Evolutionary conservation across 169 alveolate species (phyloP), one percentile per base, ranked within the genome.

Genomic region (Eimeria tenella): DNA sequence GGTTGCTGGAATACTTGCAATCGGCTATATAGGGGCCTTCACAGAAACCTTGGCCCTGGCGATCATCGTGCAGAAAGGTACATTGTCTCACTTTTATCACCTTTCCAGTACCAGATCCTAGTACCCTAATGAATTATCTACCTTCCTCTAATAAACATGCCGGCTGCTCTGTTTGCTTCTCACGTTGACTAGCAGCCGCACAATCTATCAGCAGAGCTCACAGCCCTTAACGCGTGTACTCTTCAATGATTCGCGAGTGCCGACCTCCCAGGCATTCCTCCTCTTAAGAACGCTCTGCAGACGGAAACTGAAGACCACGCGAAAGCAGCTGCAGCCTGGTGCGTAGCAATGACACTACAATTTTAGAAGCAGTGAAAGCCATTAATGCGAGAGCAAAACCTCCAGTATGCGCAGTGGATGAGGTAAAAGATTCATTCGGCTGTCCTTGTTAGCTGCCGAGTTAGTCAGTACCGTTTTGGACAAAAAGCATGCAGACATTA

Each of bases 1-100:
- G 93, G 97, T 98, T 62, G 99, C 99, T 25, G 99, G 99, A n/a
- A 98, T 98, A 74, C 97, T 98, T 97, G 98, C 99, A 10, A 95
- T 98, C 49, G 99, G 99, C 13, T 98, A 97, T 94, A 97, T 98
- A 49, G 97, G 98, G 17, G 99, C 99, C 10, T 98, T 98, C 95
- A 98, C 98, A 70, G 99, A 98, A 90, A 97, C 98, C 8, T 93
- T 98, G 71, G 99, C 99, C 13, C 95, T 98, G 98, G 98, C 98
- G 25, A 99, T 98, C 70, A 98, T 98, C 62, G 99, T 98, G 31
- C 97, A 98, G 15, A 97, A 98, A 90, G 91, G 91, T 84, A 42
- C 23, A 23, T n/a, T n/a, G 0, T n/a, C n/a, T 1, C n/a, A 10
- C 11, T 17, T 68, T 3, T 68, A n/a, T 68, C 31, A 17, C 31